phyloP scores from a whole-genome alignment of 768 basidiomycete genomes.

The Boletales sp. region DNA sequence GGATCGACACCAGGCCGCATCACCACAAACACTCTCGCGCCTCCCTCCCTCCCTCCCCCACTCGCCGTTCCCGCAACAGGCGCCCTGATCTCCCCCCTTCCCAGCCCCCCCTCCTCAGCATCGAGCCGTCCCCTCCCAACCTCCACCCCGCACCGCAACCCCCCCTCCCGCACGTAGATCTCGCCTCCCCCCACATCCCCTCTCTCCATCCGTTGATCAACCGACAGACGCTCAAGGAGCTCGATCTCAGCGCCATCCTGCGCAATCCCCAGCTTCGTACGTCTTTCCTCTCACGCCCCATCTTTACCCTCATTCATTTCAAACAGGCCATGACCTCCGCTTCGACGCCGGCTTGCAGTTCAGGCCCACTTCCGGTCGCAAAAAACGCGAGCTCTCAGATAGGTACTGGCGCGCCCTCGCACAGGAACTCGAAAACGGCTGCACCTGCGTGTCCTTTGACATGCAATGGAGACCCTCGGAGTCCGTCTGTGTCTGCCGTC shows the following conservation, averaged over 20 bases:
- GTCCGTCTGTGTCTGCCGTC: slow-evolving; percentile 54
- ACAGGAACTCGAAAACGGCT: slow-evolving; percentile 74
- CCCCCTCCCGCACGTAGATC: slow-evolving; percentile 36
- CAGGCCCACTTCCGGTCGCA: slow-evolving; percentile 68
- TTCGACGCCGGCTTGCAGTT: slow-evolving; percentile 86
- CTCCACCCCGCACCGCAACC: slow-evolving; percentile 30
- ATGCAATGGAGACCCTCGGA: slow-evolving; percentile 49
- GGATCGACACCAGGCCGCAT: slow-evolving; percentile 22
- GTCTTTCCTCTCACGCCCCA: slow-evolving; percentile 29
- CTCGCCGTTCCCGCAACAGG: slow-evolving; percentile 28
- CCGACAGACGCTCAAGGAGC: slow-evolving; percentile 75
- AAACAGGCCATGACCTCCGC: slow-evolving; percentile 79
- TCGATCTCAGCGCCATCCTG: slow-evolving; percentile 82
- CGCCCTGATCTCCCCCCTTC: slow-evolving; percentile 26
- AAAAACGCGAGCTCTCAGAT: slow-evolving; percentile 69
- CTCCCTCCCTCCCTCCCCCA: slow-evolving; percentile 20
- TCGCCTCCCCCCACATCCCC: slow-evolving; percentile 55
- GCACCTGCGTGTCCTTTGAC: slow-evolving; percentile 81
- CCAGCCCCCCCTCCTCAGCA: slow-evolving; percentile 17
- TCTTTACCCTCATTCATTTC: slow-evolving; percentile 1
- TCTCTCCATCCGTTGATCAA: slow-evolving; percentile 75
- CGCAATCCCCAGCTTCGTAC: slow-evolving; percentile 88
- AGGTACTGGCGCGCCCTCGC: slow-evolving; percentile 83
- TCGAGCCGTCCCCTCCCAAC: slow-evolving; percentile 21
- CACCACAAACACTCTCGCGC: slow-evolving; percentile 12